Evolutionary conservation across 140 eudicot species (phyloP).

Genomic region (Bidens hawaiensis): DNA sequence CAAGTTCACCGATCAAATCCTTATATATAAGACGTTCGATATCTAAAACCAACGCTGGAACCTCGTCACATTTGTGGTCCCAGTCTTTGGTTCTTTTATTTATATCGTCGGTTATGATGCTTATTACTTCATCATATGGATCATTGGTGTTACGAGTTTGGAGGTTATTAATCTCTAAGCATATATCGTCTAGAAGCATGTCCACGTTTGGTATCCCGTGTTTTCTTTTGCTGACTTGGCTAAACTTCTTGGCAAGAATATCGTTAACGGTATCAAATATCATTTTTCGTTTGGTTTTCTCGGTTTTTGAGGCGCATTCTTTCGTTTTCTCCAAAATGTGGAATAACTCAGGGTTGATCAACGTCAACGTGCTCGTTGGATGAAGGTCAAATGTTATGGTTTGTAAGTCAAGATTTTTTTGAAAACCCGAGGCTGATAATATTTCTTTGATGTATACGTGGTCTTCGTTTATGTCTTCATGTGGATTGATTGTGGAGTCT

Average conservation of each 20-base stretch:
- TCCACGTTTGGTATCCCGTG: constrained; percentile 28
- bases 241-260: constrained; percentile 45
- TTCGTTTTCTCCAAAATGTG: constrained; percentile 64
- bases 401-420: constrained; percentile 29
- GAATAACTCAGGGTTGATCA: constrained; percentile 73
- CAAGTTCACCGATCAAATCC: constrained; percentile 73
- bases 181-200: constrained; percentile 53
- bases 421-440: constrained; percentile 53
- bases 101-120: constrained; percentile 55
- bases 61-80: constrained; percentile 37
- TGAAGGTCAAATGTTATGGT: constrained; percentile 35
- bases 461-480: constrained; percentile 39
- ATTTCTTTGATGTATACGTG: constrained; percentile 57
- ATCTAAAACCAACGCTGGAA: constrained; percentile 68
- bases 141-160: constrained; percentile 32
- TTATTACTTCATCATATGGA: constrained; percentile 31
- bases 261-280: constrained; percentile 69
- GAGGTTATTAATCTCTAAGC: constrained; percentile 45
- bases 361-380: constrained; percentile 39
- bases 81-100: constrained; percentile 47
- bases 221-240: constrained; percentile 25
- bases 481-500: constrained; percentile 24
- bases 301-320: constrained; percentile 32
- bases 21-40: constrained; percentile 80
- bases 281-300: constrained; percentile 51